Conservation (phyloP, 73 alveolate genomes). For the Stentor roeselii region DNA sequence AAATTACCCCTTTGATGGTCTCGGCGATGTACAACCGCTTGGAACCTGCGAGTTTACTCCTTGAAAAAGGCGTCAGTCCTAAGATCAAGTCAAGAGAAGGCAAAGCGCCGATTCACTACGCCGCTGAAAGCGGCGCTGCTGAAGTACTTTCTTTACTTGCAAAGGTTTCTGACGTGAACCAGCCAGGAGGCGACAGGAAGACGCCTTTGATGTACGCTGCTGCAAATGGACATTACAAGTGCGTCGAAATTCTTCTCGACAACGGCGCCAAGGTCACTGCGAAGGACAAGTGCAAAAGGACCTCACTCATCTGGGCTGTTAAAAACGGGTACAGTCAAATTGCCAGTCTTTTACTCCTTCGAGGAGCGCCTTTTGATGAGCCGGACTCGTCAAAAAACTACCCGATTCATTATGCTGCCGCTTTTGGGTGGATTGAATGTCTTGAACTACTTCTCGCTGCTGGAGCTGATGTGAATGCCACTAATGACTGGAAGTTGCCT, state of each 20-base stretch:
- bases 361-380: constrained; percentile 88
- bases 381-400: constrained; percentile 88
- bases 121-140: constrained; percentile 78
- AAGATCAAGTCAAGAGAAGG: constrained; percentile 71
- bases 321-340: constrained; percentile 86
- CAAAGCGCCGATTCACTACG: constrained; percentile 89
- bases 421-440: constrained; percentile 88
- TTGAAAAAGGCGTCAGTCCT: constrained; percentile 25
- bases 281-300: constrained; percentile 86
- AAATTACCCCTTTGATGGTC: constrained; percentile 78
- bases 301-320: constrained; percentile 89
- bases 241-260: constrained; percentile 75
- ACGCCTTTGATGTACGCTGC: constrained; percentile 93
- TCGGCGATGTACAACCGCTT: not conserved
- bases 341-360: constrained; percentile 66
- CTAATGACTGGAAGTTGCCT: constrained; percentile 91
- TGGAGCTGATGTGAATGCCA: constrained; percentile 91
- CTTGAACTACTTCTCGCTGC: constrained; percentile 76
- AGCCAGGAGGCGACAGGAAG: constrained; percentile 71
- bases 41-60: constrained; percentile 3
- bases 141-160: constrained; percentile 79
- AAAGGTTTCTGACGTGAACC: constrained; percentile 68
- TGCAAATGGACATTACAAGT: constrained; percentile 80
- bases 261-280: constrained; percentile 76
- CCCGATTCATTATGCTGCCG: constrained; percentile 97